Evolutionary conservation across 169 alveolate species (phyloP), one percentile per base, ranked within the genome.

Genomic region (Theileria luwenshuni): DNA sequence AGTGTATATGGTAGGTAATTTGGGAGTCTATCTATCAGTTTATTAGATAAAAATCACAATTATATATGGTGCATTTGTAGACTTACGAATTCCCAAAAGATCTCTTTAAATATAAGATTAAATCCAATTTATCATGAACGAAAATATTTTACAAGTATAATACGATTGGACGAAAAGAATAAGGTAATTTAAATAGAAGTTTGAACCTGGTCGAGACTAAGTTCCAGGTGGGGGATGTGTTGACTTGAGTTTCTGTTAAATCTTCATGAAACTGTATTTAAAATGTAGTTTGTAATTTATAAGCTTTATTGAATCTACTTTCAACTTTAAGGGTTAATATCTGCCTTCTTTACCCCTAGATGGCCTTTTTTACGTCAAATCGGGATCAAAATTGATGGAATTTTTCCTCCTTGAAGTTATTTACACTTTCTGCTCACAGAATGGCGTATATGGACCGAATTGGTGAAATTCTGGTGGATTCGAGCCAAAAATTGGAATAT

Each of bases 401-500:
- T n/a, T n/a, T n/a, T n/a, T n/a, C n/a, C n/a, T n/a, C n/a, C n/a
- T n/a, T n/a, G n/a, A n/a, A n/a, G n/a, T n/a, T n/a, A n/a, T n/a
- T n/a, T n/a, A n/a, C n/a, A n/a, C n/a, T n/a, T n/a, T n/a, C n/a
- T n/a, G 45, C 10, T 38, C 45, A 38, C 38, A 62, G 41, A 28
- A 62, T 62, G 72, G 7, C 72, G 32, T 43, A 62, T 19, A 42
- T 23, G 13, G 58, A 41, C 28, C 30, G 51, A 2, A 35, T 62
- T 19, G 28, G 60, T n/a, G 72, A 62, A 45, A 62, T 43, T 19
- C 10, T 62, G n/a, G 72, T 62, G 0, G 72, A 62, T 27, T 43
- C 52, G 41, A 62, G 76, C 35, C 41, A 68, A 21, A 54, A 25
- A 47, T 13, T 68, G 15, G 76, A 79, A 59, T 69, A 68, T 45